Evolutionary conservation across 2,329 filamentous ascomycete species (phyloP), one percentile per base, ranked within the genome.

Genomic region (Hypoxylon sp.): DNA sequence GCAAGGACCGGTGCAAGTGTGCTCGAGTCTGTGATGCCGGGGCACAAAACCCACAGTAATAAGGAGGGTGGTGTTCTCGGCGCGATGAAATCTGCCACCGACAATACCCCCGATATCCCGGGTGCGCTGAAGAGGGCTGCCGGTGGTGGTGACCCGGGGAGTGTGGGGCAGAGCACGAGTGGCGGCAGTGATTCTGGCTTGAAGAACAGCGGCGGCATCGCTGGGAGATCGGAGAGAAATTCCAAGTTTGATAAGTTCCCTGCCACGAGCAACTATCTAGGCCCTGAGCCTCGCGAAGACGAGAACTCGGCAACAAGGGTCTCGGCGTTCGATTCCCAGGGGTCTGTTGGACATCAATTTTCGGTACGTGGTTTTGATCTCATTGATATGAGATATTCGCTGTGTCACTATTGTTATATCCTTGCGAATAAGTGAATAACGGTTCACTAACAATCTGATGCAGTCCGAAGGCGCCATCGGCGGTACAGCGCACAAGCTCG

Each of bases 391-490:
- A 19, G n/a, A 19, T 2, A 19, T 19, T 1, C 16, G 5, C 6
- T 41, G 14, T 37, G 14, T 14, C 7, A 3, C 14, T 6, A 37
- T 11, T 7, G 6, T 16, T n/a, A 11, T 37, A n/a, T 7, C 34
- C 0, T 9, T 8, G 5, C 5, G 43, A 27, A 11, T 46, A 3
- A n/a, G 9, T 11, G 11, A 14, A 6, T 16, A n/a, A 14, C 23
- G 14, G 21, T 5, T 12, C 16, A 29, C 34, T 41, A 23, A 62
- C 45, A 47, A 21, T 29, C 9, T 29, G 25, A 21, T 50, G 3
- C 41, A 70, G 69, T 56, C 63, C 23, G 69, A 70, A 25, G 67
- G 69, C 11, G 54, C 62, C 5, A 62, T 68, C 21, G 64, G 64
- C 14, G 59, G 62, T 8, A 60, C 56, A n/a, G 64, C 55, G 1